Evolutionary conservation across 2,329 filamentous ascomycete species (phyloP), one percentile per base, ranked within the genome.

Genomic region (Fusarium algeriense): DNA sequence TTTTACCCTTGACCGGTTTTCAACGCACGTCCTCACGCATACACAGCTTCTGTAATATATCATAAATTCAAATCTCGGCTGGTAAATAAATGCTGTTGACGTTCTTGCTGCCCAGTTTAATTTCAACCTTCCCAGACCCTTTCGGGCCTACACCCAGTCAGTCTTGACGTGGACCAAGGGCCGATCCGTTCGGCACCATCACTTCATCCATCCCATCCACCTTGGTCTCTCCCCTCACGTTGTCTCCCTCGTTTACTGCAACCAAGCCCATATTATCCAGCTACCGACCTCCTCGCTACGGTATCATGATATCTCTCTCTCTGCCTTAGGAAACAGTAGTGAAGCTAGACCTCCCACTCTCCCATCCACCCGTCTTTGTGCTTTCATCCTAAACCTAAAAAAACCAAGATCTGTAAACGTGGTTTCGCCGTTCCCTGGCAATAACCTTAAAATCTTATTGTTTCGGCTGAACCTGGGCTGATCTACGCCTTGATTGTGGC

Each of bases 141-240:
- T 56, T 71, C 54, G 56, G 52, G 60, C 58, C 56, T 64, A 65
- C 67, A 56, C 64, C 67, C 62, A 60, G 57, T 45, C 71, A 48
- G 60, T 49, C 58, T 67, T 73, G 72, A 75, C 75, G 75, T 76
- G 73, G 75, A 68, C 59, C 73, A 74, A 76, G 75, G 75, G 71
- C 73, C 75, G 75, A 73, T 75, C 75, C 75, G 75, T 70, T 67
- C 70, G 66, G 71, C 69, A 56, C 70, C 61, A 44, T 69, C 64
- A 30, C 28, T 46, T n/a, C 38, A 55, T 45, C 52, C 37, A 35
- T 38, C 35, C 49, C 52, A 54, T 46, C 28, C 44, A 60, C 54
- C 57, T 60, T 35, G 69, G 57, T 30, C 20, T 44, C 40, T 46
- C 49, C 58, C 59, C 64, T 60, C 64, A 52, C 12, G 53, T 43